These are phyloP conservation scores for Nepenthes alata DNA, from an alignment of 179 eudicot species.

Conservation along the genomic window DNA sequence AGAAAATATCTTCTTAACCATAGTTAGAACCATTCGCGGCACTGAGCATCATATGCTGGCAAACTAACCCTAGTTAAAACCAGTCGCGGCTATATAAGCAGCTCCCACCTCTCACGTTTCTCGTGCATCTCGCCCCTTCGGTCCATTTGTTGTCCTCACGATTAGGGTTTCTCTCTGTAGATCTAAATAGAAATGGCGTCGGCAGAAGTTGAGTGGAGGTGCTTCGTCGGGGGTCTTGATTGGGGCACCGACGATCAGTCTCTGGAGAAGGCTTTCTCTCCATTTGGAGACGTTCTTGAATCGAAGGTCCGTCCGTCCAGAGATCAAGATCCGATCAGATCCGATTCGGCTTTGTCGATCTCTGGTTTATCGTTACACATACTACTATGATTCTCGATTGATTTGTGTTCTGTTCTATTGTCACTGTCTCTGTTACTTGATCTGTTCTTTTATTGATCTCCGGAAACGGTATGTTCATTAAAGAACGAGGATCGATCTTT, in stretches of 20 bases:
- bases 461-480: conserved; percentile 72
- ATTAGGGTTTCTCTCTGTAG: no score
- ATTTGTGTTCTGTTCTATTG: conserved; percentile 12
- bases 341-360: conserved; percentile 5
- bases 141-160: no score
- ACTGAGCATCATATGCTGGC: no score
- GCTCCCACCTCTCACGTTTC: not conserved
- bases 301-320: conserved; percentile 65
- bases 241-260: conserved; percentile 76
- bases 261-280: conserved; percentile 51
- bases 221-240: conserved; percentile 93
- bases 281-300: conserved; percentile 59
- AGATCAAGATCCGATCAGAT: conserved; percentile 7
- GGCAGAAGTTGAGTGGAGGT: conserved; percentile 65
- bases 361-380: conserved; percentile 12
- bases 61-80: no score
- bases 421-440: conserved; percentile 23
- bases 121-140: no score
- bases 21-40: no score
- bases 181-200: conserved; percentile 21
- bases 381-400: conserved; percentile 17
- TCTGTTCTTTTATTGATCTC: conserved; percentile 1
- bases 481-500: conserved; percentile 35
- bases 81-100: no score
- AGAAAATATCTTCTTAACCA: no score